Evolutionary conservation across 176 grass and related monocot genomes (phyloP).

Genomic region (Chrysopogon serrulatus): DNA sequence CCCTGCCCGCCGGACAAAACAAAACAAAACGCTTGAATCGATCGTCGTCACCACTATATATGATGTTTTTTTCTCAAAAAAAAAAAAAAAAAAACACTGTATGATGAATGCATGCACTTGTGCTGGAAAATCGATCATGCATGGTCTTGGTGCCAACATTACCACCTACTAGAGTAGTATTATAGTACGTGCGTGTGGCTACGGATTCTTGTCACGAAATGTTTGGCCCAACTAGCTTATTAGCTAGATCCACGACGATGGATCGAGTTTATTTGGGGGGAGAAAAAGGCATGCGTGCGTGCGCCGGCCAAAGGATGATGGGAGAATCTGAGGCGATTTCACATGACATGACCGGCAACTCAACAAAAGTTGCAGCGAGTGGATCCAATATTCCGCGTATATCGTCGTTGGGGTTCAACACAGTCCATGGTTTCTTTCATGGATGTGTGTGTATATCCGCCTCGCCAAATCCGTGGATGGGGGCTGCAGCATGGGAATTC

Average conservation of each 20-base stretch:
- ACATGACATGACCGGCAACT: neutral
- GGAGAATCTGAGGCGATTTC: constrained; percentile 30
- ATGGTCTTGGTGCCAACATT: neutral
- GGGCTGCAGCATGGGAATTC: neutral
- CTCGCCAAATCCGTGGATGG: neutral
- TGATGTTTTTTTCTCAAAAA: too few species aligned
- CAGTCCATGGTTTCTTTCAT: constrained; percentile 18
- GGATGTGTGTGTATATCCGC: too few species aligned
- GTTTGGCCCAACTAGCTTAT: neutral
- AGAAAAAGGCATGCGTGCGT: neutral
- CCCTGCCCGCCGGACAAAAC: neutral
- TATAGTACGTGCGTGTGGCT: neutral
- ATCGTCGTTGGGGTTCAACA: neutral
- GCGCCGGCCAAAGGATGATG: constrained; percentile 24
- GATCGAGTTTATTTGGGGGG: neutral
- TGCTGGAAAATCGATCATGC: neutral
- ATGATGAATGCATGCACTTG: neutral
- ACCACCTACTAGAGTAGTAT: too few species aligned
- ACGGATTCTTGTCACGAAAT: neutral
- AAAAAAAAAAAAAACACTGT: too few species aligned
- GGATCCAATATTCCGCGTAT: neutral
- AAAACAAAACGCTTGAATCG: neutral
- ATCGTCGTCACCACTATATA: neutral
- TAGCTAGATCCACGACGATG: neutral
- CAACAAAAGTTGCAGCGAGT: neutral